Conservation (phyloP, 176 grass and related monocot genomes). For the Phoenix dactylifera region DNA sequence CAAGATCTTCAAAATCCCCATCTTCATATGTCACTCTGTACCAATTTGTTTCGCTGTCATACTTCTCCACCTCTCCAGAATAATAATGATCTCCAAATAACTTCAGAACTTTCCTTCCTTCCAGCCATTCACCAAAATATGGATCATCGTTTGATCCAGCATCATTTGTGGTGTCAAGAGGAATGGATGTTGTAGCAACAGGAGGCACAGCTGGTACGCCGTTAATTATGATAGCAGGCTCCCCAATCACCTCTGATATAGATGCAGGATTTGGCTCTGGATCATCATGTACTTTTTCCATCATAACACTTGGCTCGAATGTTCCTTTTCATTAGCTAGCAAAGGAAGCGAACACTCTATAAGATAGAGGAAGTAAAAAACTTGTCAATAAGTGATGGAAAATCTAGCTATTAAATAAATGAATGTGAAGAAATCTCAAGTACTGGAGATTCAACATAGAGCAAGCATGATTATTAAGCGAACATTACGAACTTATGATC, state of each 20-base stretch:
- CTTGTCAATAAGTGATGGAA: no score
- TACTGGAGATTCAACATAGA: no score
- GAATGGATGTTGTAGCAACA: conserved; percentile 17
- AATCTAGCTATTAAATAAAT: no score
- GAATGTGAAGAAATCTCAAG: no score
- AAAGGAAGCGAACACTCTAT: no score
- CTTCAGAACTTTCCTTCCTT: conserved; percentile 76
- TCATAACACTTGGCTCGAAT: background rate
- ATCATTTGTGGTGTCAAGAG: conserved; percentile 14
- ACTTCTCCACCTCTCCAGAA: conserved; percentile 49
- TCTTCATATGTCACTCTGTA: conserved; percentile 77
- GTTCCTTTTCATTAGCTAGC: no score
- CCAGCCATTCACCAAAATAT: conserved; percentile 66
- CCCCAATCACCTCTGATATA: conserved; percentile 53
- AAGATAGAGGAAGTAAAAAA: no score
- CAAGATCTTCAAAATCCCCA: conserved; percentile 86
- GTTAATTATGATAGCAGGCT: conserved; percentile 76
- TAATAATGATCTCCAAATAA: conserved; percentile 56
- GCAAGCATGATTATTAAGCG: no score
- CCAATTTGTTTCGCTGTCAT: conserved; percentile 84
- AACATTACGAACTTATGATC: no score
- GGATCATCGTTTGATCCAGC: conserved; percentile 41
- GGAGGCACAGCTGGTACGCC: conserved; percentile 47
- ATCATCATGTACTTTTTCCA: conserved; percentile 28
- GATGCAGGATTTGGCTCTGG: conserved; percentile 27